Conservation (phyloP, 164 flowering plant genomes). For the Sextonia rubra region DNA sequence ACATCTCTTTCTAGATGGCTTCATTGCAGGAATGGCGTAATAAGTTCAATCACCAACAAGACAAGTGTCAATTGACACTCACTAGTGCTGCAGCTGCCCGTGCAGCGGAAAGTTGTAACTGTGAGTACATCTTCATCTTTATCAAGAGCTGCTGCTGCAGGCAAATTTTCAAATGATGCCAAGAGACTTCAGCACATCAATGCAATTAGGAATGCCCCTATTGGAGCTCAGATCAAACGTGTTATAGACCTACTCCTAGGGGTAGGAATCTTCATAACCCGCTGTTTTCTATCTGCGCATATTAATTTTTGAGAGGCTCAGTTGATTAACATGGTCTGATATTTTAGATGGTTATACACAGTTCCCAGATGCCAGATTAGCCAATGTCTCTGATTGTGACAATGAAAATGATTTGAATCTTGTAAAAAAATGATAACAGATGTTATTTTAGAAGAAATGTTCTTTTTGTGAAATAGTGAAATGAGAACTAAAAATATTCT, state of each 20-base stretch:
- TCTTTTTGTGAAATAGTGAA: too few species aligned
- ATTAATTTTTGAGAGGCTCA: background rate
- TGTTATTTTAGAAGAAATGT: too few species aligned
- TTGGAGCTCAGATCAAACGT: constrained; percentile 72
- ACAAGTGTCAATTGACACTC: constrained; percentile 57
- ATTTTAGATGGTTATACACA: too few species aligned
- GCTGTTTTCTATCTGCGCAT: too few species aligned
- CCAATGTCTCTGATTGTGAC: too few species aligned
- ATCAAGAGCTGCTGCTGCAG: constrained; percentile 35
- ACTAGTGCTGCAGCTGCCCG: constrained; percentile 31
- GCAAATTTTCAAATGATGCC: constrained; percentile 34
- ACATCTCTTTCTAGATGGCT: constrained; percentile 1
- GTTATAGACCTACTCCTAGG: constrained; percentile 55
- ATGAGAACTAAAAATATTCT: too few species aligned
- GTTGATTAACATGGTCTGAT: too few species aligned
- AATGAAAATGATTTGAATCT: too few species aligned
- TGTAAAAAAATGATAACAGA: too few species aligned
- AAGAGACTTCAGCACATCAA: constrained; percentile 46
- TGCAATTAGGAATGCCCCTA: constrained; percentile 51
- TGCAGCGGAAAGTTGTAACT: constrained; percentile 30
- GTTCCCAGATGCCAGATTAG: too few species aligned
- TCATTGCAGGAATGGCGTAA: constrained; percentile 41
- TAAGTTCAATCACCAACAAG: constrained; percentile 60
- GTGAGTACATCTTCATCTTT: constrained; percentile 14
- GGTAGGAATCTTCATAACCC: constrained; percentile 30